Evolutionary conservation across 371 early-diverging fungal genomes (phyloP), one percentile per base, ranked within the genome.

Genomic region (Circinella umbellata): DNA sequence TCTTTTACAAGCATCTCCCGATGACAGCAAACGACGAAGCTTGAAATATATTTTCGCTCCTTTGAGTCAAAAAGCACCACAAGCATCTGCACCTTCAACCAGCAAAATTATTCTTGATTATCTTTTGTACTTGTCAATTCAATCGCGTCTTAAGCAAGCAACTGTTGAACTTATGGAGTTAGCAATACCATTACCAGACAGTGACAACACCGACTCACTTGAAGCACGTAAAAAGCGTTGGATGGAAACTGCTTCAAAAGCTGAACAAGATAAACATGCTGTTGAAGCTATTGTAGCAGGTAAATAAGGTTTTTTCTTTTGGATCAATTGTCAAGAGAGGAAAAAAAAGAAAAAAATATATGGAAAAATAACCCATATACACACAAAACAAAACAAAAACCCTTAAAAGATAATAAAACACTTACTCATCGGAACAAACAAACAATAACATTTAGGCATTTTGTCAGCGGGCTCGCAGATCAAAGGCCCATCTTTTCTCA

Each of bases 71-170:
- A 59, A 49, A 37, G 57, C 62, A 9, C 69, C 69, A 7, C 38
- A 67, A n/a, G 49, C 78, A 0, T 67, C 79, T 11, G 74, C 83
- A 0, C 77, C 82, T 11, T 82, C 88, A 9, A 89, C 89, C 7
- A 87, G 87, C 64, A 87, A 87, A 66, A 83, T 87, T 48, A 89
- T 89, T 70, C 71, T 89, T 47, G 88, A 89, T 72, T 88, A 89
- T 62, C 76, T 87, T 54, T 79, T 89, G 57, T 86, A 85, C 69
- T 74, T 87, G 9, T 89, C 89, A 6, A 89, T 87, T 63, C 88
- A 87, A 71, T 86, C 89, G 27, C 77, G 88, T 57, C 76, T 86
- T 46, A 81, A 82, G 66, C 87, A 85, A 54, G 82, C 85, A 5
- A 80, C 85, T 67, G 76, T 85, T 4, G 85, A 85, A 36, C 63